These are phyloP conservation scores for Xylariaceae sp. DNA, from an alignment of 2,329 filamentous ascomycete genomes.

Conservation along the genomic window DNA sequence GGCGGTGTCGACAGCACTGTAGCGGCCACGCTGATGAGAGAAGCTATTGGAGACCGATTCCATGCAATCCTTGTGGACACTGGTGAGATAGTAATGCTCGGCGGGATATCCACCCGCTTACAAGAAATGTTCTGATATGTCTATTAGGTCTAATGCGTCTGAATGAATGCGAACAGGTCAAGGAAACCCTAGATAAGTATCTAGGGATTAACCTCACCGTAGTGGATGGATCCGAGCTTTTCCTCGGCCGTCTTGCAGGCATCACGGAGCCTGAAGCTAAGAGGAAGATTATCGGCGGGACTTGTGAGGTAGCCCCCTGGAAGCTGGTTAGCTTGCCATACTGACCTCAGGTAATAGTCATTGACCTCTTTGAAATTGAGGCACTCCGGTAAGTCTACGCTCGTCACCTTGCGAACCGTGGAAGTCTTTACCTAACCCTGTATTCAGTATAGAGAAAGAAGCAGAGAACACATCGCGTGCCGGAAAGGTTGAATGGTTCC, in stretches of 20 bases:
- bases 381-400: constrained; percentile 41
- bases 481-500: constrained; percentile 79
- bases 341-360: constrained; percentile 49
- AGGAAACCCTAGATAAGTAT: constrained; percentile 71
- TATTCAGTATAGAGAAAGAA: constrained; percentile 58
- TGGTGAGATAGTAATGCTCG: no score
- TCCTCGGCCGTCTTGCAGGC: constrained; percentile 72
- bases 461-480: constrained; percentile 62
- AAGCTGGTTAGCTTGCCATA: constrained; percentile 6
- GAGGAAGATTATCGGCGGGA: constrained; percentile 83
- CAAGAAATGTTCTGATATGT: constrained; percentile 8
- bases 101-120: background rate
- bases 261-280: constrained; percentile 79
- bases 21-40: constrained; percentile 77
- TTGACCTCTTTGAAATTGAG: constrained; percentile 78
- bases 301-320: constrained; percentile 32
- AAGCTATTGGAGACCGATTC: constrained; percentile 79
- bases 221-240: constrained; percentile 72
- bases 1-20: constrained; percentile 91
- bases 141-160: constrained; percentile 63
- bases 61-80: constrained; percentile 83
- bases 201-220: constrained; percentile 89
- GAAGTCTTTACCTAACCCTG: background rate
- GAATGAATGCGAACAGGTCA: constrained; percentile 78
- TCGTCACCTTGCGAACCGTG: background rate